Conservation (phyloP, 495 filamentous ascomycete species). For the Penicillium argentinense region DNA sequence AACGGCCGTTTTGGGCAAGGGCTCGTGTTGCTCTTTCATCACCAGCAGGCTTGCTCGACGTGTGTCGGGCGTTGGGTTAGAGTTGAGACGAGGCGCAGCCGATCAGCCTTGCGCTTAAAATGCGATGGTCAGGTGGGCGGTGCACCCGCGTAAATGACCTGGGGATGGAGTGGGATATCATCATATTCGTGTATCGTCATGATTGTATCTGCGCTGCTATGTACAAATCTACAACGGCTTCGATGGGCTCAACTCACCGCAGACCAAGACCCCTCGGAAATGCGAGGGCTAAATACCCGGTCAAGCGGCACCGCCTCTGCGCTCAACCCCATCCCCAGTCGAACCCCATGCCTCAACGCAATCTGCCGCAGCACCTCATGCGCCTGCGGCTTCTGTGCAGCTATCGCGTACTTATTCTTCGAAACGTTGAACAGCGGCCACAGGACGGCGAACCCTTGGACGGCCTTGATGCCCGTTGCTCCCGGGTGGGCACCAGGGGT, state of each 20-base stretch:
- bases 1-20: neutral
- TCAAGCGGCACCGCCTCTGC: neutral
- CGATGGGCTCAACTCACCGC: neutral
- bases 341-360: neutral
- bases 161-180: too few species aligned
- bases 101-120: too few species aligned
- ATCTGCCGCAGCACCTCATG: neutral
- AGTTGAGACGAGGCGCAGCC: too few species aligned
- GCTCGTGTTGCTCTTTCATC: neutral
- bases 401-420: conserved; percentile 3
- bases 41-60: too few species aligned
- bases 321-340: conserved; percentile 2
- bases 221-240: neutral
- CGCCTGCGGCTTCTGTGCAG: neutral
- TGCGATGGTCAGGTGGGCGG: too few species aligned
- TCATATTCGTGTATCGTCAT: too few species aligned
- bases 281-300: neutral
- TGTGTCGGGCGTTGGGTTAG: too few species aligned
- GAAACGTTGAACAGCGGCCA: conserved; percentile 1
- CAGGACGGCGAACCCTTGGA: neutral
- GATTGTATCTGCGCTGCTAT: too few species aligned
- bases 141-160: too few species aligned
- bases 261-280: neutral
- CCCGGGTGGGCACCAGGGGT: neutral
- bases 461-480: neutral